Percentiles rank a stretch among this genome's conserved stretches.
Evolutionary conservation across 768 basidiomycete genomes (phyloP).

Genomic region (Termitomyces sp.): DNA sequence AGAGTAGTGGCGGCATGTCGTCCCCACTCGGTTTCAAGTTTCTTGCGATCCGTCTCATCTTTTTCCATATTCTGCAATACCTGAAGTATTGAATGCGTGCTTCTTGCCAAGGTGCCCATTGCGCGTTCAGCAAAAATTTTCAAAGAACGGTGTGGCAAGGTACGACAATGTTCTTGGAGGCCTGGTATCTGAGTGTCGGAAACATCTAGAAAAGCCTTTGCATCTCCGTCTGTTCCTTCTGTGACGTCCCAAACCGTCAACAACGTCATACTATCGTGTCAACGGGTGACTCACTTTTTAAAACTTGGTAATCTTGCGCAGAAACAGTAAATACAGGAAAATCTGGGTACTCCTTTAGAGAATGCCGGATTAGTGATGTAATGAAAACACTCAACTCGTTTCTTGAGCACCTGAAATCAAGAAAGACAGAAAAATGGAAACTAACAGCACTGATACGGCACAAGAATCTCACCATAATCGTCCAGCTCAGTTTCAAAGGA

Average conservation of each 20-base stretch:
- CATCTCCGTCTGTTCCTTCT: background rate
- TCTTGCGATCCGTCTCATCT: background rate
- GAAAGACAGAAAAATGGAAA: too few relatives aligned
- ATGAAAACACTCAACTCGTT: background rate
- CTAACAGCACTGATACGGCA: background rate
- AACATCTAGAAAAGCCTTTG: background rate
- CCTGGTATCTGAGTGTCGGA: background rate
- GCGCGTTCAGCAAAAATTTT: background rate
- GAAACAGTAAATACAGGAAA: slow-evolving; percentile 1
- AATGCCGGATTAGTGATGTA: background rate
- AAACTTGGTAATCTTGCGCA: background rate
- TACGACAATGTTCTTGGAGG: background rate
- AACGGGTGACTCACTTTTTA: background rate
- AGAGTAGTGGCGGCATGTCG: background rate
- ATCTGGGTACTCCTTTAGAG: background rate
- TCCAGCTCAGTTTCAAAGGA: background rate
- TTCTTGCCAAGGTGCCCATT: background rate
- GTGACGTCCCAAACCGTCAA: background rate
- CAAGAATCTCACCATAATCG: background rate
- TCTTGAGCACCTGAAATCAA: background rate
- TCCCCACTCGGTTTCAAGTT: background rate
- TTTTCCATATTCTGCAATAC: background rate
- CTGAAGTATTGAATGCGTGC: background rate
- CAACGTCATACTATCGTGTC: background rate
- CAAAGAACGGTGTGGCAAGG: background rate